Base-by-base conservation (phyloP, 2,329 filamentous ascomycete genomes). In the Akanthomyces lecanii region DNA sequence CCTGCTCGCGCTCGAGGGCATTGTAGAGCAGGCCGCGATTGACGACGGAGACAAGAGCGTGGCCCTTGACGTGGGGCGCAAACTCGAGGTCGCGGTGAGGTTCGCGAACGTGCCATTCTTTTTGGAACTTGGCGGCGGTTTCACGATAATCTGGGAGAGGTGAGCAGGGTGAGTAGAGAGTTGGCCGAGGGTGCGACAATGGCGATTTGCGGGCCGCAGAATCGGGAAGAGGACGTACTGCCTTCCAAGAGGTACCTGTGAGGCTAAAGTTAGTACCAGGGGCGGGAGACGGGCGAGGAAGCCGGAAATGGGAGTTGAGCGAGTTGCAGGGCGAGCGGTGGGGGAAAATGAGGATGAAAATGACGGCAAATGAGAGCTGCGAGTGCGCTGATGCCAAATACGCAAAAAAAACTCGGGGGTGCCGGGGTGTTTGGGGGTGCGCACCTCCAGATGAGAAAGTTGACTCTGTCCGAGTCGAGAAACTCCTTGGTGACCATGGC, bases 361-460 rank as follows among this genome's bases (percentile, higher is more conserved):
- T 42, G 28, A 64, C 55, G 33, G 61, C 63, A 64, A 25, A 45
- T 38, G 61, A 66, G 55, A 48, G 59, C 54, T 42, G 53, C 58
- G 63, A 45, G 52, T 33, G 60, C 61, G 63, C 58, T 63, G 65
- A 66, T 50, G 59, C 55, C 65, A 60, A 66, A 65, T 60, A 66
- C 60, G 65, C 66, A 61, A 61, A 60, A 58, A 65, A 65, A 65
- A 68, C 69, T 67, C 65, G 66, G 65, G 40, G 66, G 65, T 67
- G 66, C 67, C 66, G 68, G 69, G 68, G 67, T 23, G 30, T 48
- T 25, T 48, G 69, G 66, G 64, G 70, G 67, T 71, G 82, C 85
- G 76, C 81, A 89, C 86, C 85, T 87, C 86, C 86, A 89, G 74
- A 89, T 81, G 75, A 89, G 81, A 81, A 85, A 88, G 79, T 88